These are phyloP conservation scores for Polyporus tsugae DNA, from an alignment of 1,284 basidiomycete genomes.

Conservation along the genomic window DNA sequence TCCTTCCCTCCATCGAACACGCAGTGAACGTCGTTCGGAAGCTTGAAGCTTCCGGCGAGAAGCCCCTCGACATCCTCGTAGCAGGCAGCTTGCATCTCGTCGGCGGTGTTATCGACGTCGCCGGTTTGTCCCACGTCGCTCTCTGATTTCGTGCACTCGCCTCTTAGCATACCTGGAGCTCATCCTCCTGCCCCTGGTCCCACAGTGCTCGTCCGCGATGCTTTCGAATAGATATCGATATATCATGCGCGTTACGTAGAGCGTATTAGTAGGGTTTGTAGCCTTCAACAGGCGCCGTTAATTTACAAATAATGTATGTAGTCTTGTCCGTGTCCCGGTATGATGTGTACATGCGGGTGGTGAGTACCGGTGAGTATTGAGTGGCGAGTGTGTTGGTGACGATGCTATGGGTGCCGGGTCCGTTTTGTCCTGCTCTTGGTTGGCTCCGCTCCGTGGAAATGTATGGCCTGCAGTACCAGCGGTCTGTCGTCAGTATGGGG, in stretches of 20 bases:
- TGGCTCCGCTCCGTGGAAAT: conserved; percentile 53
- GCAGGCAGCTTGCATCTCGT: conserved; percentile 95
- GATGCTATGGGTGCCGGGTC: conserved; percentile 30
- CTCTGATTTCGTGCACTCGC: conserved; percentile 41
- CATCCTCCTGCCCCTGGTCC: not conserved
- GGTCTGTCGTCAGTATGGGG: not conserved
- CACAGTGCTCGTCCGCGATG: not conserved
- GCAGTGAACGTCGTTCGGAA: conserved; percentile 72
- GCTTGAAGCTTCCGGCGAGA: conserved; percentile 43
- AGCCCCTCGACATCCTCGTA: conserved; percentile 74
- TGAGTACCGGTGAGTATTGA: not conserved
- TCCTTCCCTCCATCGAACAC: conserved; percentile 90
- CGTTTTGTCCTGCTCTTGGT: conserved; percentile 36
- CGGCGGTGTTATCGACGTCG: conserved; percentile 93
- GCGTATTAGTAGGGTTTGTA: conserved; percentile 19
- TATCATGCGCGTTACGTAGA: conserved; percentile 14
- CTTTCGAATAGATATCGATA: not conserved
- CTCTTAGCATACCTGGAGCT: not conserved
- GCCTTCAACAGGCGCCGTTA: conserved; percentile 39
- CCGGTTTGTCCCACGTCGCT: conserved; percentile 74
- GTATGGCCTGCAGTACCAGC: conserved; percentile 52
- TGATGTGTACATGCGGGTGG: not conserved
- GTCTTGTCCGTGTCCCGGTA: not conserved
- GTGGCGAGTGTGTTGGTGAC: not conserved
- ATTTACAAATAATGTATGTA: conserved; percentile 33